These are phyloP conservation scores for Neurospora sp. DNA, from an alignment of 2,329 filamentous ascomycete genomes.

Conservation along the genomic window DNA sequence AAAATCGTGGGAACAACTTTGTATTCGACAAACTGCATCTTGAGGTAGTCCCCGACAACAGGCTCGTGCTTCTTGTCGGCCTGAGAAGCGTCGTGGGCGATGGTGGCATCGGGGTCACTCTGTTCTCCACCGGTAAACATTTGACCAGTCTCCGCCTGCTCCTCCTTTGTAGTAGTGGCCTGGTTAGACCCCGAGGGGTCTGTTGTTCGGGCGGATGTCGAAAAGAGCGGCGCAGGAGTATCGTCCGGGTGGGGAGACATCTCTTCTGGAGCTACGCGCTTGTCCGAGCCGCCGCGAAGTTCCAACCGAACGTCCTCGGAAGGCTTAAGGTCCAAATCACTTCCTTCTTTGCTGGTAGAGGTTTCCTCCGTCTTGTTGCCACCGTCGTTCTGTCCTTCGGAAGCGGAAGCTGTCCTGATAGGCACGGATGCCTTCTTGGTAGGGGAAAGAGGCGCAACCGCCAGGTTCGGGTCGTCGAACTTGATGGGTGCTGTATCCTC, in stretches of 20 bases:
- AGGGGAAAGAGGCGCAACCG: constrained; percentile 50
- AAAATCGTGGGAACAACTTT: constrained; percentile 91
- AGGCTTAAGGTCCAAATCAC: constrained; percentile 1
- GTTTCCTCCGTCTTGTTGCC: background rate
- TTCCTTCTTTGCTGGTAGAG: constrained; percentile 6
- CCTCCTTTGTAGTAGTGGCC: background rate
- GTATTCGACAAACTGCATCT: constrained; percentile 93
- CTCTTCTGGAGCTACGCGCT: constrained; percentile 1
- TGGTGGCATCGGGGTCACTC: constrained; percentile 12
- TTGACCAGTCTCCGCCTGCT: constrained; percentile 18
- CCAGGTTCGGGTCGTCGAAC: constrained; percentile 47
- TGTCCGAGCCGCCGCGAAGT: constrained; percentile 11
- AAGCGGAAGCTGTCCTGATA: background rate
- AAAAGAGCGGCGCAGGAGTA: constrained; percentile 54
- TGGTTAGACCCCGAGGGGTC: background rate
- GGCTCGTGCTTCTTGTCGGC: constrained; percentile 31
- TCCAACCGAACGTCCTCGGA: background rate
- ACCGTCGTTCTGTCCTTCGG: constrained; percentile 5
- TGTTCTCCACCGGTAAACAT: constrained; percentile 20
- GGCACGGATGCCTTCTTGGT: constrained; percentile 25
- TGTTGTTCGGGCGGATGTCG: constrained; percentile 4
- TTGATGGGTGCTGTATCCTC: constrained; percentile 39
- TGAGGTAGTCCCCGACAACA: constrained; percentile 88
- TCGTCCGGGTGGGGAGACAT: constrained; percentile 38
- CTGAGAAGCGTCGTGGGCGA: constrained; percentile 8